Evolutionary conservation across 2,329 filamentous ascomycete genomes (phyloP).

Genomic region (Trichoderma sp.): DNA sequence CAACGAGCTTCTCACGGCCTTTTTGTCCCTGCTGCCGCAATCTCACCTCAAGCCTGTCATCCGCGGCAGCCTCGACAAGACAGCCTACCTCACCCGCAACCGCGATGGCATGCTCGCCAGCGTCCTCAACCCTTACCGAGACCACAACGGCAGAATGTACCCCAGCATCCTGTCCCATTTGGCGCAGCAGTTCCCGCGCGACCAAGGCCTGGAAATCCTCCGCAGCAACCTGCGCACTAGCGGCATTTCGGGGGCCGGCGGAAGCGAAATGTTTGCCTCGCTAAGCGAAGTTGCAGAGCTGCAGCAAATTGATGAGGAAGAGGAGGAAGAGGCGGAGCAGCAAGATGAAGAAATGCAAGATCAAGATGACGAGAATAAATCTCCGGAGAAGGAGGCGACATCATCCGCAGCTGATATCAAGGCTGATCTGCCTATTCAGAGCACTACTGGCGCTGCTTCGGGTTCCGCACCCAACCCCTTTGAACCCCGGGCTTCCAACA

Average conservation of each 20-base stretch:
- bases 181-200: slow-evolving; percentile 64
- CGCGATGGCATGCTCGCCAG: slow-evolving; percentile 78
- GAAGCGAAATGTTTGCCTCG: slow-evolving; percentile 37
- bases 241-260: slow-evolving; percentile 33
- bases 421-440: slow-evolving; percentile 38
- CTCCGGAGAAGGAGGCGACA: slow-evolving; percentile 26
- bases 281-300: slow-evolving; percentile 44
- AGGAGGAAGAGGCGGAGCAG: slow-evolving; percentile 44
- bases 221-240: slow-evolving; percentile 59
- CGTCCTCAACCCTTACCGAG: slow-evolving; percentile 74
- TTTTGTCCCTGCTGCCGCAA: slow-evolving; percentile 68
- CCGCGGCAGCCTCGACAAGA: slow-evolving; percentile 77
- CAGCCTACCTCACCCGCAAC: slow-evolving; percentile 71
- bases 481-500: slow-evolving; percentile 33
- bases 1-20: slow-evolving; percentile 60
- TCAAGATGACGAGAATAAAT: slow-evolving; percentile 9
- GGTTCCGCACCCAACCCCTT: slow-evolving; percentile 41
- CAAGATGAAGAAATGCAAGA: slow-evolving; percentile 30
- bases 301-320: slow-evolving; percentile 45
- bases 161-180: slow-evolving; percentile 82
- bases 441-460: slow-evolving; percentile 46
- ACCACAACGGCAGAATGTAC: slow-evolving; percentile 64
- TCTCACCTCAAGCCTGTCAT: slow-evolving; percentile 70
- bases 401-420: slow-evolving; percentile 33
- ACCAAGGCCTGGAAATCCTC: slow-evolving; percentile 72